Percentiles rank a stretch among this genome's conserved stretches.
phyloP scores from a whole-genome alignment of 1,284 basidiomycete species.

The Somion occarium region DNA sequence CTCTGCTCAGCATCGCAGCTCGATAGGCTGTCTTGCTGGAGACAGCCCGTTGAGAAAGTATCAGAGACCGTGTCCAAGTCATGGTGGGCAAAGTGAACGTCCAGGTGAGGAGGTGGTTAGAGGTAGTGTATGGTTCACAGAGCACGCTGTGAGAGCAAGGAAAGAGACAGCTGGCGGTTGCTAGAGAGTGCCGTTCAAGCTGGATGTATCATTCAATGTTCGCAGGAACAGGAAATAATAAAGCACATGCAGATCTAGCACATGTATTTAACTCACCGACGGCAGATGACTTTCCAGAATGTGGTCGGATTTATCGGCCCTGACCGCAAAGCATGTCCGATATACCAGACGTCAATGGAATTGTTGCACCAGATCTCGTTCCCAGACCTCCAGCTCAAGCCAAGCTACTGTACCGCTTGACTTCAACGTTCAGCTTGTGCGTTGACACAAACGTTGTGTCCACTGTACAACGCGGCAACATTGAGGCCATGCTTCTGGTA shows the following conservation, averaged over 20 bases:
- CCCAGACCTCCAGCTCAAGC: too few species aligned
- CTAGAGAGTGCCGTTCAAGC: background rate
- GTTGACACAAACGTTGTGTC: too few species aligned
- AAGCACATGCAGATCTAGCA: too few species aligned
- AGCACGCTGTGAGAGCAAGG: background rate
- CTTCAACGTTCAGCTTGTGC: too few species aligned
- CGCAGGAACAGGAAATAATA: background rate
- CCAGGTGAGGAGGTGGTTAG: background rate
- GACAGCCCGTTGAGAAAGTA: background rate
- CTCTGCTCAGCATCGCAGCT: constrained; percentile 16
- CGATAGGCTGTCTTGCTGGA: background rate
- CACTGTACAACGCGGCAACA: too few species aligned
- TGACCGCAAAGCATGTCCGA: too few species aligned
- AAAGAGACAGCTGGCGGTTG: background rate
- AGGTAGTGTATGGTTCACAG: background rate
- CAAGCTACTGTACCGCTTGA: too few species aligned
- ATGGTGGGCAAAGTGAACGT: background rate
- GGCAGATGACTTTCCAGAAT: background rate
- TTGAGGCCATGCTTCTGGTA: too few species aligned
- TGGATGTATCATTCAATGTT: background rate
- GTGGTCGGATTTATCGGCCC: background rate
- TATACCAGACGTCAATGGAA: too few species aligned
- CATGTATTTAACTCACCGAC: background rate
- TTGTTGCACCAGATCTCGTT: too few species aligned
- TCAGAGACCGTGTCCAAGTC: background rate